Conservation (phyloP, 352 stramenopile species). For the Globisporangium nagaii region DNA sequence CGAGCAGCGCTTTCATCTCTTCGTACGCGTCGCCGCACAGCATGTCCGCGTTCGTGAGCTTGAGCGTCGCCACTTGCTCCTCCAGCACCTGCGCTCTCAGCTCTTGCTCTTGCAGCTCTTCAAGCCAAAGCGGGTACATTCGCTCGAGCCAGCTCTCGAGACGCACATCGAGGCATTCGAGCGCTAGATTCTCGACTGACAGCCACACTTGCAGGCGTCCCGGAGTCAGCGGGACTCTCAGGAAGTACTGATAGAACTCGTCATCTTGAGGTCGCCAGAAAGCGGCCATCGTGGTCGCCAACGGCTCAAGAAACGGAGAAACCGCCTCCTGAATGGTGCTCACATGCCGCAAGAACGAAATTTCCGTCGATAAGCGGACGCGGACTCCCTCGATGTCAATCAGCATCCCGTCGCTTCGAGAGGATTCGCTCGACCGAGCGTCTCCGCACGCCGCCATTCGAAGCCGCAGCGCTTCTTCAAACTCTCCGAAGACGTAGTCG, state of each 20-base stretch:
- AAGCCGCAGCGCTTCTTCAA: constrained; percentile 50
- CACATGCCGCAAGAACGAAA: constrained; percentile 29
- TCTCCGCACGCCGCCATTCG: constrained; percentile 30
- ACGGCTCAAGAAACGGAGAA: constrained; percentile 20
- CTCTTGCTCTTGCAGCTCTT: constrained; percentile 61
- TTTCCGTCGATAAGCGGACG: constrained; percentile 25
- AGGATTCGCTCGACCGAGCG: not conserved
- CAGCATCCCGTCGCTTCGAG: constrained; percentile 44
- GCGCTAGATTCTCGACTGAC: constrained; percentile 27
- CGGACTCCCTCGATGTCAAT: constrained; percentile 44
- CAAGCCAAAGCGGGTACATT: constrained; percentile 69
- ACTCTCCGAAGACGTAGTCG: constrained; percentile 69
- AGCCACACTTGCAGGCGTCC: constrained; percentile 44
- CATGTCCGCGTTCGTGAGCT: constrained; percentile 49
- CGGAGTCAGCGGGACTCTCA: constrained; percentile 26
- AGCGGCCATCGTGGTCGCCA: constrained; percentile 16
- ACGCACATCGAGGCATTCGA: constrained; percentile 42
- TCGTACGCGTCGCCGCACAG: constrained; percentile 25
- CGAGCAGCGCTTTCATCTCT: constrained; percentile 42
- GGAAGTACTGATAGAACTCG: constrained; percentile 61
- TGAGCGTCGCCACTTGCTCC: constrained; percentile 49
- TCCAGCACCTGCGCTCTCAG: constrained; percentile 52
- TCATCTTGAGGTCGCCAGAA: constrained; percentile 63
- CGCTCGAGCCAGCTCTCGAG: constrained; percentile 68
- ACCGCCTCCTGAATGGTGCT: constrained; percentile 22